These are phyloP conservation scores for Stereum hirsutum DNA, from an alignment of 1,284 basidiomycete genomes.

Conservation along the genomic window DNA sequence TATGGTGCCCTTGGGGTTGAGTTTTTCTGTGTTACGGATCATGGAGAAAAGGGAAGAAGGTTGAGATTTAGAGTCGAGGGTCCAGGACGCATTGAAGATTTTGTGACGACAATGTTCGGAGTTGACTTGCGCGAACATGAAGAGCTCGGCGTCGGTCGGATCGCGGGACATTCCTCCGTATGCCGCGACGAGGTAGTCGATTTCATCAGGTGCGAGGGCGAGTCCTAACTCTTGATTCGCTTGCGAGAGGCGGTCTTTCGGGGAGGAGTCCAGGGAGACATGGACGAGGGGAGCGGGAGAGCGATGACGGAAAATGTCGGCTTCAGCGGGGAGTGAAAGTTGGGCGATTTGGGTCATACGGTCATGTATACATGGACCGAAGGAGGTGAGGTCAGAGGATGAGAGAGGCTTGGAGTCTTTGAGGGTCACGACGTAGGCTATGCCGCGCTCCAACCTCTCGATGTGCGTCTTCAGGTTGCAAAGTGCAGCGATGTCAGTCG, in stretches of 20 bases:
- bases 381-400: constrained; percentile 30
- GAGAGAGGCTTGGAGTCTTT: constrained; percentile 27
- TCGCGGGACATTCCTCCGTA: constrained; percentile 73
- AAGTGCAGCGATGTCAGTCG: constrained; percentile 88
- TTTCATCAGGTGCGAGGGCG: constrained; percentile 85
- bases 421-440: constrained; percentile 64
- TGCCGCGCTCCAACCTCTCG: constrained; percentile 79
- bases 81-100: constrained; percentile 99
- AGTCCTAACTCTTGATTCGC: constrained; percentile 88
- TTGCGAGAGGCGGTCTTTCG: constrained; percentile 52
- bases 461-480: constrained; percentile 73
- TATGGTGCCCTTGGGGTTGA: constrained; percentile 72
- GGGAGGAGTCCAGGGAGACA: constrained; percentile 45
- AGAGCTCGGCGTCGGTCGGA: constrained; percentile 95
- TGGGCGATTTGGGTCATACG: constrained; percentile 89
- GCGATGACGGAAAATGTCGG: constrained; percentile 65
- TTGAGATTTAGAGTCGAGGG: constrained; percentile 65
- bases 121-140: constrained; percentile 99
- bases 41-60: constrained; percentile 89
- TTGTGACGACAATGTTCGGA: constrained; percentile 99
- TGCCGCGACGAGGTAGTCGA: constrained; percentile 87
- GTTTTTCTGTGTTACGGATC: constrained; percentile 94
- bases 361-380: constrained; percentile 77
- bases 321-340: constrained; percentile 47
- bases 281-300: constrained; percentile 63